A percentile compares a stretch with the other conserved stretches of the same genome.
phyloP scores from a whole-genome alignment of 164 flowering plant species.

The Umbellularia californica region DNA sequence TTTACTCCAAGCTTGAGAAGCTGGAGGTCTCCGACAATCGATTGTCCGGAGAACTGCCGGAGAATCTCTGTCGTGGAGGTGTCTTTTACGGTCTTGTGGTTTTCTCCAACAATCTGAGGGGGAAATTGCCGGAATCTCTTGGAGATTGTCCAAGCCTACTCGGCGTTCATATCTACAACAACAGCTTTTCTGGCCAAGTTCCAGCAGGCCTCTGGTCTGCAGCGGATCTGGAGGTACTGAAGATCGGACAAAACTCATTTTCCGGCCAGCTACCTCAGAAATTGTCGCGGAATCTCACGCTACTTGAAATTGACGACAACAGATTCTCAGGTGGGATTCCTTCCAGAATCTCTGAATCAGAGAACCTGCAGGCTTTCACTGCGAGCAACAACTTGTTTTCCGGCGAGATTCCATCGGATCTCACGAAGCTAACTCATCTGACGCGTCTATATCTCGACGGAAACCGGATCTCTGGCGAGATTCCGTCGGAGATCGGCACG shows the following conservation, averaged over 20 bases:
- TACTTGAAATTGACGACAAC: constrained; percentile 52
- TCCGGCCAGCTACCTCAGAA: constrained; percentile 45
- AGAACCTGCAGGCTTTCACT: constrained; percentile 31
- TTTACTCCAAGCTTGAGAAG: constrained; percentile 23
- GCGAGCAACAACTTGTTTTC: constrained; percentile 56
- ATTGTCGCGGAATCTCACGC: constrained; percentile 35
- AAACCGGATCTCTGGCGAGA: constrained; percentile 55
- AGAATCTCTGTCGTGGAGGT: constrained; percentile 31
- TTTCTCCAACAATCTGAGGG: constrained; percentile 49
- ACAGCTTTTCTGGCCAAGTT: constrained; percentile 48
- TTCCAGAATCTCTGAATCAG: constrained; percentile 22
- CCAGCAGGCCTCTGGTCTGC: constrained; percentile 48
- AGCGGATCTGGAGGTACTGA: constrained; percentile 22
- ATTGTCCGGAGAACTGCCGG: constrained; percentile 45
- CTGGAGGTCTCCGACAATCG: constrained; percentile 35
- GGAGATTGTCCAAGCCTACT: constrained; percentile 43
- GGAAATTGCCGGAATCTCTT: constrained; percentile 53
- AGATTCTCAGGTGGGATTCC: constrained; percentile 56
- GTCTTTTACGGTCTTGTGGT: constrained; percentile 32
- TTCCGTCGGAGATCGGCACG: constrained; percentile 49
- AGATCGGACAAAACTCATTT: constrained; percentile 42
- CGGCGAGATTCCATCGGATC: constrained; percentile 41
- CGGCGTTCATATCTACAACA: constrained; percentile 32
- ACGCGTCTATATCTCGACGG: constrained; percentile 42
- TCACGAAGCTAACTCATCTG: constrained; percentile 40